These are phyloP conservation scores for Hymenoscyphus fructigenus DNA, from an alignment of 2,329 filamentous ascomycete species.

Conservation along the genomic window DNA sequence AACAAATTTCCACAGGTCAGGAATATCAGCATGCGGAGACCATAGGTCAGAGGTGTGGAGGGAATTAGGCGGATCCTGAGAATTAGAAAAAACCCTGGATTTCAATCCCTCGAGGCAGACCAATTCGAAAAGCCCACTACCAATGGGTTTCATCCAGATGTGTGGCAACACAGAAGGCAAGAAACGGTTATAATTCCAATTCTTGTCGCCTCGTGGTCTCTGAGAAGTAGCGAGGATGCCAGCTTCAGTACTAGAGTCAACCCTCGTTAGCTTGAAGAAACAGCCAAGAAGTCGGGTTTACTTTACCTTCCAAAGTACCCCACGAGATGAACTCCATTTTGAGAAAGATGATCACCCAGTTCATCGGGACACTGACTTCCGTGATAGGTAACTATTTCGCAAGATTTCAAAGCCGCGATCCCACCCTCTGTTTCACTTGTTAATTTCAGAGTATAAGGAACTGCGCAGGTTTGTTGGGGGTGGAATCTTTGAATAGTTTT, in stretches of 20 bases:
- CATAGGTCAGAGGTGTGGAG: constrained; percentile 48
- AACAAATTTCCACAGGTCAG: constrained; percentile 46
- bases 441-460: constrained; percentile 65
- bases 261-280: not conserved
- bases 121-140: constrained; percentile 33
- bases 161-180: constrained; percentile 18
- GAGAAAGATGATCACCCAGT: constrained; percentile 53
- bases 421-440: constrained; percentile 58
- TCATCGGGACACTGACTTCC: constrained; percentile 60
- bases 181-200: constrained; percentile 58
- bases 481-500: too few relatives aligned
- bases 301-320: constrained; percentile 57
- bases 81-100: constrained; percentile 41
- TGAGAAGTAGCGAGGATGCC: constrained; percentile 60
- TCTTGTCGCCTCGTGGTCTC: constrained; percentile 48
- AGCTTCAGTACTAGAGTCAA: constrained; percentile 49
- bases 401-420: constrained; percentile 44
- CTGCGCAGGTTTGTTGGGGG: constrained; percentile 37
- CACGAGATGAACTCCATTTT: constrained; percentile 53
- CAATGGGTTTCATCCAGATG: constrained; percentile 30
- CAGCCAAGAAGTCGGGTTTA: not conserved
- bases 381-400: constrained; percentile 56
- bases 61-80: constrained; percentile 45
- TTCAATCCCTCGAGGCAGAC: constrained; percentile 41
- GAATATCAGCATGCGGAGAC: constrained; percentile 42